phyloP scores from a whole-genome alignment of 768 basidiomycete species.

The Amanita jacksonii region DNA sequence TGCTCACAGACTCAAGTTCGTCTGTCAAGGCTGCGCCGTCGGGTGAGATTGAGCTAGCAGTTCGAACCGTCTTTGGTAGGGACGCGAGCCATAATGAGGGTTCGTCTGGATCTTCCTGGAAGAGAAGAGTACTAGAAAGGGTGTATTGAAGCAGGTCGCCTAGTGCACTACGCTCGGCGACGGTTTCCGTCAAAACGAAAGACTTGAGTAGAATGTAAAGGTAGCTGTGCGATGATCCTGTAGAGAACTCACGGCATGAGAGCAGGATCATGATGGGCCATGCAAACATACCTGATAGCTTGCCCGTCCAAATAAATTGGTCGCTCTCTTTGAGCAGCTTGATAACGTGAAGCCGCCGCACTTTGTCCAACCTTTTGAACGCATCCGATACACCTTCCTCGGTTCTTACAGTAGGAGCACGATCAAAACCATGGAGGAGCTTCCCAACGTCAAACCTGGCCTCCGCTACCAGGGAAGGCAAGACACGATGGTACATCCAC shows the following conservation, averaged over 20 bases:
- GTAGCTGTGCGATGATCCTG: constrained; percentile 49
- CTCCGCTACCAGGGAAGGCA: constrained; percentile 69
- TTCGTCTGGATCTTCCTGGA: constrained; percentile 69
- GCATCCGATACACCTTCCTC: constrained; percentile 18
- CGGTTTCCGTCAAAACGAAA: constrained; percentile 39
- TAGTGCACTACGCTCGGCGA: constrained; percentile 41
- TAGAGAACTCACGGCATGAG: no score
- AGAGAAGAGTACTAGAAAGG: constrained; percentile 67
- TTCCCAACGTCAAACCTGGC: constrained; percentile 83
- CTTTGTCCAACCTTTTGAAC: constrained; percentile 27
- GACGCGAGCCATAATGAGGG: constrained; percentile 64
- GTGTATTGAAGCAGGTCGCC: constrained; percentile 47
- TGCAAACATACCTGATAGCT: constrained; percentile 29
- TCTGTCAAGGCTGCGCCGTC: constrained; percentile 44
- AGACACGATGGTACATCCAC: constrained; percentile 74
- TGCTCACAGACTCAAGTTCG: constrained; percentile 46
- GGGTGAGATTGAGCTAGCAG: constrained; percentile 30
- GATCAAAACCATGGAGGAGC: constrained; percentile 48
- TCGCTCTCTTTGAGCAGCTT: constrained; percentile 66
- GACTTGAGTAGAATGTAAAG: constrained; percentile 65
- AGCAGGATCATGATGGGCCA: no score
- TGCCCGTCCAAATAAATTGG: constrained; percentile 71
- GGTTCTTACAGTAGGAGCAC: no score
- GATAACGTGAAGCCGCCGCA: constrained; percentile 70
- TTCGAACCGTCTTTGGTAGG: constrained; percentile 39